Conservation (phyloP, 1,139 yeast species). For the Saccharomyces pastorianus region DNA sequence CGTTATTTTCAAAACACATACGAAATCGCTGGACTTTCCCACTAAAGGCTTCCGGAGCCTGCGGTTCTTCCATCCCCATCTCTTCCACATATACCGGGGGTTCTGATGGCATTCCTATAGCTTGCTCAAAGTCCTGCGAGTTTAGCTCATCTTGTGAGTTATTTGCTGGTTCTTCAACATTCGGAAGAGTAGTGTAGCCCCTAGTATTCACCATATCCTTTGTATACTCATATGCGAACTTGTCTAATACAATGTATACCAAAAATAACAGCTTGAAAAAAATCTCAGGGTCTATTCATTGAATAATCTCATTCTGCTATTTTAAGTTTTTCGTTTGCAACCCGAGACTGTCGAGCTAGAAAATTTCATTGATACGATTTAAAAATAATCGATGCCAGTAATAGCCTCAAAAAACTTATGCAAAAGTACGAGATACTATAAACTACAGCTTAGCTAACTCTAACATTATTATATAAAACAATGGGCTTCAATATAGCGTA, state of each 20-base stretch:
- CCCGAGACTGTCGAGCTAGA: background rate
- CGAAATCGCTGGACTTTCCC: slow-evolving; percentile 15
- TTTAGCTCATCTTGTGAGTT: background rate
- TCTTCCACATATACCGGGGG: slow-evolving; percentile 3
- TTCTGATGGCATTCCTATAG: slow-evolving; percentile 1
- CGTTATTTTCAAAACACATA: slow-evolving; percentile 13
- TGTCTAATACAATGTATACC: background rate
- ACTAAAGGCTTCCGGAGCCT: background rate
- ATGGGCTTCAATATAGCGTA: background rate
- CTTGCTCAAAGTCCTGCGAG: background rate
- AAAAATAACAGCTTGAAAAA: background rate
- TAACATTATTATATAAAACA: background rate
- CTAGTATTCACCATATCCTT: background rate
- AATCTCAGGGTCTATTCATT: background rate
- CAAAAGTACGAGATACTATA: background rate
- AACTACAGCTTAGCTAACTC: background rate
- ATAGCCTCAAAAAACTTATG: background rate
- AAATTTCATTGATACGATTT: background rate
- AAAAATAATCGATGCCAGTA: background rate
- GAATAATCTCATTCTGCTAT: background rate
- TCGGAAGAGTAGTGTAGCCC: background rate
- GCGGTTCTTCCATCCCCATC: background rate
- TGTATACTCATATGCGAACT: background rate
- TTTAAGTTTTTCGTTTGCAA: background rate
- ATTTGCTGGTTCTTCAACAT: background rate